Evolutionary conservation across 2,329 filamentous ascomycete species (phyloP).

Genomic region (Myotisia sp.): DNA sequence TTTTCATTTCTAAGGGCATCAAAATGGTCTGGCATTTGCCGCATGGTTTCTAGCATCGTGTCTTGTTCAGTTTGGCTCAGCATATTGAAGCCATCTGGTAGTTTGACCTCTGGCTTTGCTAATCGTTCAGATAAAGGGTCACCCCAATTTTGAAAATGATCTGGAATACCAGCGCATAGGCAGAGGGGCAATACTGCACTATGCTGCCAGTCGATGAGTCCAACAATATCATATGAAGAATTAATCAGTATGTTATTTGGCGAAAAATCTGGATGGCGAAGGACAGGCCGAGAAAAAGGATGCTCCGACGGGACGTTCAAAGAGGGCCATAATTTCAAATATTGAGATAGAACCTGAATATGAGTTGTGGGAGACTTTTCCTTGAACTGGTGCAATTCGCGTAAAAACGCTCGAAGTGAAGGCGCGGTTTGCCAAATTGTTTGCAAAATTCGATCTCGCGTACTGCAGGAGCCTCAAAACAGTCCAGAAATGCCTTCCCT

Average conservation of each 20-base stretch:
- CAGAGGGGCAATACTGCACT: conserved; percentile 6
- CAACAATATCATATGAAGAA: conserved; percentile 6
- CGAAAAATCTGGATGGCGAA: conserved; percentile 14
- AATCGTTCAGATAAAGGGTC: conserved; percentile 19
- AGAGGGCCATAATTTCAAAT: conserved; percentile 14
- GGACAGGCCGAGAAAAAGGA: conserved; percentile 10
- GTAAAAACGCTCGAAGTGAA: conserved; percentile 3
- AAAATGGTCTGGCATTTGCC: conserved; percentile 15
- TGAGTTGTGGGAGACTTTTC: conserved; percentile 11
- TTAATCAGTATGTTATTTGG: conserved; percentile 10
- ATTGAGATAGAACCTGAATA: conserved; percentile 15
- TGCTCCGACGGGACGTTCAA: conserved; percentile 5
- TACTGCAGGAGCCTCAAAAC: conserved; percentile 12
- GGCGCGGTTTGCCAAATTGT: conserved; percentile 14
- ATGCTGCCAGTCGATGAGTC: conserved; percentile 12
- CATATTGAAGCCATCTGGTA: conserved; percentile 15
- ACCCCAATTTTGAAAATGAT: conserved; percentile 24
- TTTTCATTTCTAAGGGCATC: conserved; percentile 13
- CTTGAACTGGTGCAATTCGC: conserved; percentile 1
- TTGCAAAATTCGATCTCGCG: conserved; percentile 13
- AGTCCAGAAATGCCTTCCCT: conserved; percentile 9
- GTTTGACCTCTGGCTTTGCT: conserved; percentile 13
- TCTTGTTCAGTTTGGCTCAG: conserved; percentile 15
- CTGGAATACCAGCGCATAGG: conserved; percentile 19
- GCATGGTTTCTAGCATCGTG: conserved; percentile 15